These are phyloP conservation scores for Blumeria graminis DNA, from an alignment of 2,329 filamentous ascomycete genomes.

Conservation along the genomic window DNA sequence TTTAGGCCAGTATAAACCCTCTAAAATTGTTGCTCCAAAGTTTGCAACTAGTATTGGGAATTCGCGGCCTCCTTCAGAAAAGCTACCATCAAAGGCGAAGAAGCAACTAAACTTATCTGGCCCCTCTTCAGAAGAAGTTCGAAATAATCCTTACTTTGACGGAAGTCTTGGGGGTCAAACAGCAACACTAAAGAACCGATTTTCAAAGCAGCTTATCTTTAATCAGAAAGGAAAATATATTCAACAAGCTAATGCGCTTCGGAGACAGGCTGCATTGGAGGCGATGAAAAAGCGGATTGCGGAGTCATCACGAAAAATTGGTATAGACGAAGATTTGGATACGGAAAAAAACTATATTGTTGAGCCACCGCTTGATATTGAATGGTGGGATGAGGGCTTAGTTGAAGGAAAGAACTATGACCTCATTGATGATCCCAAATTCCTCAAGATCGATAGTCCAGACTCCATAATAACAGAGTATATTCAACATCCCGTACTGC, in stretches of 20 bases:
- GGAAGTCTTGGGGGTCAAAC: constrained; percentile 36
- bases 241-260: constrained; percentile 69
- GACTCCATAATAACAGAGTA: constrained; percentile 79
- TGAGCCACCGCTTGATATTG: constrained; percentile 61
- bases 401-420: constrained; percentile 54
- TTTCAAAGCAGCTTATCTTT: constrained; percentile 60
- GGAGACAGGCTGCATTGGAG: constrained; percentile 71
- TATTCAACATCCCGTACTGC: constrained; percentile 74
- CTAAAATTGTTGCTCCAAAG: constrained; percentile 16
- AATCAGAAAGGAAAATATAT: constrained; percentile 97
- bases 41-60: constrained; percentile 19
- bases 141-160: constrained; percentile 66
- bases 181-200: constrained; percentile 32
- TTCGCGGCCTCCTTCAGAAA: constrained; percentile 18
- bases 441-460: constrained; percentile 48
- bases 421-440: constrained; percentile 35
- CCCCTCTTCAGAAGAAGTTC: constrained; percentile 31
- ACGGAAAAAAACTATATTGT: constrained; percentile 77
- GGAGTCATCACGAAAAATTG: constrained; percentile 65
- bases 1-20: constrained; percentile 23
- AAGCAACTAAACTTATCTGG: constrained; percentile 30
- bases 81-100: constrained; percentile 20
- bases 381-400: constrained; percentile 95
- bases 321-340: constrained; percentile 74
- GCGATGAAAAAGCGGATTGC: constrained; percentile 88